Evolutionary conservation across 192 early-diverging fungal genomes (phyloP).

Genomic region (Neocallimastix lanati): DNA sequence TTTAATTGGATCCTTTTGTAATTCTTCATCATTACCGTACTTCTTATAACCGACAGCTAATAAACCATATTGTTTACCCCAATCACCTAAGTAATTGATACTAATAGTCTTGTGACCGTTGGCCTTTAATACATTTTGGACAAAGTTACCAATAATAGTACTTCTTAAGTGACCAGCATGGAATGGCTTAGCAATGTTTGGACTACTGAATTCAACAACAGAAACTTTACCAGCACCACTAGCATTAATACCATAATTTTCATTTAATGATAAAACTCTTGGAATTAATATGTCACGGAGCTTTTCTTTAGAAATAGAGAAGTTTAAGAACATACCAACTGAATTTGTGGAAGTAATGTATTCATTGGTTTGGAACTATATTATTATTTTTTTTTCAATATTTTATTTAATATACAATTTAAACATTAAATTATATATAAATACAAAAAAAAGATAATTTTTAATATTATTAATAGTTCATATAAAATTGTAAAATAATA

Average conservation of each 20-base stretch:
- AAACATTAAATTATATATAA: too few species aligned
- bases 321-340: constrained; percentile 59
- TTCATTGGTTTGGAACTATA: constrained; percentile 35
- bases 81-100: constrained; percentile 98
- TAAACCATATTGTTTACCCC: constrained; percentile 98
- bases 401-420: too few species aligned
- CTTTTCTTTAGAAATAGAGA: constrained; percentile 35
- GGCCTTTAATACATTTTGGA: constrained; percentile 60
- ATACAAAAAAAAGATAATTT: too few species aligned
- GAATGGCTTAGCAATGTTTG: constrained; percentile 98
- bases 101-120: constrained; percentile 78
- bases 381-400: background rate
- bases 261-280: constrained; percentile 25
- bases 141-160: constrained; percentile 93
- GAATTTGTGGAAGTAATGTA: constrained; percentile 27
- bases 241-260: constrained; percentile 45
- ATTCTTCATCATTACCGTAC: constrained; percentile 60
- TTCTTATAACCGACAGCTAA: constrained; percentile 75
- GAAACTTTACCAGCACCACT: constrained; percentile 51
- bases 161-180: constrained; percentile 93
- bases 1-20: constrained; percentile 64
- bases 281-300: constrained; percentile 31
- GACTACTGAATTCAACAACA: constrained; percentile 83
- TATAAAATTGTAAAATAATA: too few species aligned
- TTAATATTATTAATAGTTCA: too few species aligned